These are phyloP conservation scores for Cyathus striatus DNA, from an alignment of 768 basidiomycete species.

Conservation along the genomic window DNA sequence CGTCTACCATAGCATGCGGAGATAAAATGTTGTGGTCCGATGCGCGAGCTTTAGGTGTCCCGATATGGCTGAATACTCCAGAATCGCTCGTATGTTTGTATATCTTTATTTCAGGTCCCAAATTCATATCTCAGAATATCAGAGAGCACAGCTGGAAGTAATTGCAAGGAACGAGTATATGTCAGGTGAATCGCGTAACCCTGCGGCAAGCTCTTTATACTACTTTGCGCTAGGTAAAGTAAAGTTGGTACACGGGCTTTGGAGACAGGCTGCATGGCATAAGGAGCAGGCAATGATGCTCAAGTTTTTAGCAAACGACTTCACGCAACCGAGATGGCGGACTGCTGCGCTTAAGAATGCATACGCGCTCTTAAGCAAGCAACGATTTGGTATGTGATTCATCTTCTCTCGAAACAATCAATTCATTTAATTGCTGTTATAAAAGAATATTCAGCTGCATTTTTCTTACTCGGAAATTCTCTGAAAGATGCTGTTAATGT, in stretches of 20 bases:
- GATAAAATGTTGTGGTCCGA: slow-evolving; percentile 90
- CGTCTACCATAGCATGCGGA: slow-evolving; percentile 66
- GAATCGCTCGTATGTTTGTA: slow-evolving; percentile 65
- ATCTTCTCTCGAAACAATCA: slow-evolving; percentile 1
- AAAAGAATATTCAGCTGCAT: slow-evolving; percentile 98
- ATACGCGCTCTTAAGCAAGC: slow-evolving; percentile 85
- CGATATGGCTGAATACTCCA: slow-evolving; percentile 79
- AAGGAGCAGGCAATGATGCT: slow-evolving; percentile 86
- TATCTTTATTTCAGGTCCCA: neutral
- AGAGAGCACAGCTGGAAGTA: slow-evolving; percentile 80
- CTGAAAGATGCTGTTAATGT: slow-evolving; percentile 90
- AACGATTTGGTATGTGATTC: slow-evolving; percentile 71
- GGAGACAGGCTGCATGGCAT: slow-evolving; percentile 94
- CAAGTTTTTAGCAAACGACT: slow-evolving; percentile 90
- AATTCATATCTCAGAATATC: slow-evolving; percentile 1
- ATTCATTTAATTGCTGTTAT: neutral
- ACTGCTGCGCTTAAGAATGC: slow-evolving; percentile 97
- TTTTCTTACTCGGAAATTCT: slow-evolving; percentile 88
- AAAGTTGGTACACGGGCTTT: slow-evolving; percentile 89
- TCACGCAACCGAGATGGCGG: slow-evolving; percentile 76
- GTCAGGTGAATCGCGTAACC: slow-evolving; percentile 82
- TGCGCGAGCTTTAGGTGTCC: slow-evolving; percentile 80
- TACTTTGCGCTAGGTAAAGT: slow-evolving; percentile 94
- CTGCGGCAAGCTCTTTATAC: slow-evolving; percentile 81
- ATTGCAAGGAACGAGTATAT: slow-evolving; percentile 94